Base-by-base conservation (phyloP, 2,329 filamentous ascomycete genomes). In the Zymoseptoria passerinii region DNA sequence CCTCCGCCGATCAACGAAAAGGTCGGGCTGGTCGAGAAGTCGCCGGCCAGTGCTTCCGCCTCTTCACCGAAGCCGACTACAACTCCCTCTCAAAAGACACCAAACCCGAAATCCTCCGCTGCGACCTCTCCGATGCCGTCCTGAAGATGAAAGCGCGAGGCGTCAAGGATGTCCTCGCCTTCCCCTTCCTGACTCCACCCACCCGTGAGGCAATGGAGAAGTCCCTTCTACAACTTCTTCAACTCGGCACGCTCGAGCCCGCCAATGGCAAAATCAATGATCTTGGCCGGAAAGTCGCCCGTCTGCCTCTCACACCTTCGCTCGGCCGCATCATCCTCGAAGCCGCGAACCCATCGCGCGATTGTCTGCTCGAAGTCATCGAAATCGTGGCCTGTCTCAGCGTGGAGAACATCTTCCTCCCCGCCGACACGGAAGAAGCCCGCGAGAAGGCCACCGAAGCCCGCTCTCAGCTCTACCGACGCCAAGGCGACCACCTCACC, bases 11-110 rank as follows among this genome's bases (percentile, higher is more conserved):
- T 52, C 94, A 99, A 72, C 82, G 94, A 58, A 85, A 90, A 55
- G 94, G 94, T 71, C 89, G 94, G 76, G 94, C 94, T 8, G 94
- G 94, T 49, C 87, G 94, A 80, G 94, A 99, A 75, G 90, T 86
- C 0, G 83, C 91, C 0, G 94, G 94, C 1, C 90, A 94, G 71
- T 97, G 92, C 74, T 95, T 86, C 71, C 81, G 94, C 49, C 77
- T 99, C 0, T 99, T 96, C 71, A 95, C 92, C 0, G 85, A 95
- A 65, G 80, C 83, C 3, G 83, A 86, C 2, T 97, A 90, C 71
- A 76, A 84, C 8, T 74, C 77, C 0, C 76, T 96, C 6, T 82
- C 88, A 50, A 83, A 89, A 58, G 82, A 87, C 0, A 92, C 92
- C 52, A 82, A 86, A 0, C 92, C 94, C 0, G 94, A 99, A 71